Evolutionary conservation across 2,329 filamentous ascomycete species (phyloP), one percentile per base, ranked within the genome.

Genomic region (Alternaria postmessia): DNA sequence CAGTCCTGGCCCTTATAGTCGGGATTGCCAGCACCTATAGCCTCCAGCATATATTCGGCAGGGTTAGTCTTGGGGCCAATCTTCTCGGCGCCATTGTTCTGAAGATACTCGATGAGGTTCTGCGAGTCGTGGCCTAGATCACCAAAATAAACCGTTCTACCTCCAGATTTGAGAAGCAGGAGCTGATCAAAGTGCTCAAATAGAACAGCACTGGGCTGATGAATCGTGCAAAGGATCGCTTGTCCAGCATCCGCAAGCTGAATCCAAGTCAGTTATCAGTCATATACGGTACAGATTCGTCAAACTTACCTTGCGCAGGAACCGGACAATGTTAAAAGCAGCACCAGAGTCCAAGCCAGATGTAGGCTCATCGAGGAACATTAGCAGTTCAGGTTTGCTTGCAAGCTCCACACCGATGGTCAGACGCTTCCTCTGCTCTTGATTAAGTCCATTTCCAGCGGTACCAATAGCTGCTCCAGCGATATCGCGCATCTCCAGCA

Each of bases 311-410:
- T 90, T 90, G 11, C 87, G 82, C 18, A 91, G 73, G 76, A 91
- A 90, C 0, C 87, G 85, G 6, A 90, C 83, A 0, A 86, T 89
- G 62, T 87, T 87, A 71, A 83, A 89, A 0, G 90, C 89, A 5
- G 89, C 88, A 55, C 89, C 85, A 3, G 88, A 89, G 65, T 93
- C 90, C 0, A 93, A 69, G 5, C 91, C 91, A 1, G 88, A 91
- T 0, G 91, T 93, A 0, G 91, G 91, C 77, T 93, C 91, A 65
- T 94, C 91, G 22, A 94, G 80, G 81, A 93, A 94, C 41, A 93
- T 84, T 1, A 93, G 82, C 6, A 93, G 81, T 67, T 92, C 86
- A 0, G 91, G 91, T 78, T 91, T 87, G 2, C 84, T 84, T 9
- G 85, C 86, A 44, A 88, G 78, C 66, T 88, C 86, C 16, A 88